These are phyloP conservation scores for Talaromyces atroroseus DNA, from an alignment of 2,329 filamentous ascomycete species.

Conservation along the genomic window DNA sequence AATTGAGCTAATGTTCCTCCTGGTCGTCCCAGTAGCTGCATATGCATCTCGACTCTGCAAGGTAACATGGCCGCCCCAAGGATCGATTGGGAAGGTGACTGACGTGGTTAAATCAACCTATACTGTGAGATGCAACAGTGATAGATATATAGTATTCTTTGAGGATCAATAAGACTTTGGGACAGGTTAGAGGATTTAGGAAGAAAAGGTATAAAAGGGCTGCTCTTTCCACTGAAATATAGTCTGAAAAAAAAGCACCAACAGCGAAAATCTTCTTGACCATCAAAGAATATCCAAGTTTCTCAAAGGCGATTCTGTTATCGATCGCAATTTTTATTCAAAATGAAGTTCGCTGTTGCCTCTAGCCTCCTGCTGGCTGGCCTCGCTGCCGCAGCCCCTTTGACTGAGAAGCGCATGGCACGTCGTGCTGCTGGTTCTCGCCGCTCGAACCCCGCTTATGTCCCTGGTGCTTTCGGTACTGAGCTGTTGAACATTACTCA, in stretches of 20 bases:
- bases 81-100: slow-evolving; percentile 3
- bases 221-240: neutral
- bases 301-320: neutral
- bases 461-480: neutral
- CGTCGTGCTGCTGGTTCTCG: slow-evolving; percentile 8
- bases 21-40: neutral
- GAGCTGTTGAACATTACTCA: slow-evolving; percentile 8
- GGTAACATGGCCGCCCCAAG: neutral
- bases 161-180: neutral
- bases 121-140: neutral
- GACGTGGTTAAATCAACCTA: neutral
- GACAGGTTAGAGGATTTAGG: neutral
- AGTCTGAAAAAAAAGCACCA: neutral
- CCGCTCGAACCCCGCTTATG: slow-evolving; percentile 7
- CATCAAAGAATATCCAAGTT: neutral
- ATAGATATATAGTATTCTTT: neutral
- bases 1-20: neutral
- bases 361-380: slow-evolving; percentile 8
- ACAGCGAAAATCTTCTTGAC: neutral
- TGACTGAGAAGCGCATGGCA: slow-evolving; percentile 12
- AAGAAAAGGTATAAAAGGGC: slow-evolving; percentile 4
- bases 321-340: neutral
- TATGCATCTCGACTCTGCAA: neutral
- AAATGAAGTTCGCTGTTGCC: slow-evolving; percentile 6
- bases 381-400: slow-evolving; percentile 5